Base-by-base conservation (phyloP, 169 alveolate species). In the Hepatocystis sp. region DNA sequence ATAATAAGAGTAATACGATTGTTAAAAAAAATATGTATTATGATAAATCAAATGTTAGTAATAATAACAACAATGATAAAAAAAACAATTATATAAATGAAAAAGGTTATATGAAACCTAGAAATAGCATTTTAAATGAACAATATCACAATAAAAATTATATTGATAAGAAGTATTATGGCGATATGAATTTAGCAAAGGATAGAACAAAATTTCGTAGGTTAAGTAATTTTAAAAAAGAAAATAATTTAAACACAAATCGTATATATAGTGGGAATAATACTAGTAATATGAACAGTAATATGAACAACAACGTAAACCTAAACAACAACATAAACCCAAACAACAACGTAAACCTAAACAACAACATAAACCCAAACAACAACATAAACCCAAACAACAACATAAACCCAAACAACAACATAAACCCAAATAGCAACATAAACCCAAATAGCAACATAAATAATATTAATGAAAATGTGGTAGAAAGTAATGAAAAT, bases 121-220 rank as follows among this genome's bases (percentile, higher is more conserved):
- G 27, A 19, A 55, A 52, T 49, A 15, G 49, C 28, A 49, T 34
- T 17, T 19, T 56, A 13, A 66, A 40, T 66, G 76, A 58, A 25
- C 36, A 61, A n/a, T n/a, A n/a, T 34, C 10, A 28, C 3, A 60
- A 63, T 36, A 64, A 76, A 34, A 66, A 60, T 65, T 76, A 76
- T 42, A 32, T 49, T 7, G 84, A 76, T 15, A 49, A 34, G 19
- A 51, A 23, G 17, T 46, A 60, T 40, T 64, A 47, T n/a, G 85
- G 61, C 40, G 46, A 39, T 23, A 51, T 25, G 4, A 66, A 60
- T 56, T 0, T 66, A 52, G 39, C 13, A 51, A 66, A 61, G 39
- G 85, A 84, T 56, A 44, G 71, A 60, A 19, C 60, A 2, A 55
- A 84, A 51, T 60, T 66, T 46, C 40, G 76, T 19, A 66, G 71